These are phyloP conservation scores for Ciborinia camelliae DNA, from an alignment of 2,329 filamentous ascomycete species.

Conservation along the genomic window DNA sequence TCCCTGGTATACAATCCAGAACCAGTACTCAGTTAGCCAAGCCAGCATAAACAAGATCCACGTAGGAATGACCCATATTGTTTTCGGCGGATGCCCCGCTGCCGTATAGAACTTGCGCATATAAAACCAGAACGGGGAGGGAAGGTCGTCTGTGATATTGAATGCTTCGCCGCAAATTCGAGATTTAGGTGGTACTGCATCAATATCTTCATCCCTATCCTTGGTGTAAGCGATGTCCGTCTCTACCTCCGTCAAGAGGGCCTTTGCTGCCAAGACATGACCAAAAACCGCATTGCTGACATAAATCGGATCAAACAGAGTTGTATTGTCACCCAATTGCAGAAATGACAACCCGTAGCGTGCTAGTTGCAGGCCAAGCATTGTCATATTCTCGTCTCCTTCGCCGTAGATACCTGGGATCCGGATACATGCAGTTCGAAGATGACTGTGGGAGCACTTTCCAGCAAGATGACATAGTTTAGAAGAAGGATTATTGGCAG, in stretches of 20 bases:
- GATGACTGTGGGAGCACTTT: neutral
- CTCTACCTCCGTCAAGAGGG: neutral
- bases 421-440: neutral
- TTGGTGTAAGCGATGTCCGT: no score
- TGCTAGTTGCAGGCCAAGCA: neutral
- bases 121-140: neutral
- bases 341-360: neutral
- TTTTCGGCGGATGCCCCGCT: neutral
- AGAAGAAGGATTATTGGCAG: neutral
- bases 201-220: no score
- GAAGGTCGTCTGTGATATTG: neutral
- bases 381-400: neutral
- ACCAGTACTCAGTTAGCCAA: neutral
- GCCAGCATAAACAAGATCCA: neutral
- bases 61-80: neutral
- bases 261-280: neutral
- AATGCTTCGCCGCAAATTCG: neutral
- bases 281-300: neutral
- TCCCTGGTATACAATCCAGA: neutral
- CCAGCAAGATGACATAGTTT: neutral
- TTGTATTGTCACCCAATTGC: neutral
- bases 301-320: neutral
- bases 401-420: neutral
- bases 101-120: neutral
- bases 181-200: no score